Conservation (phyloP, 306 rosid genomes). For the Oxytropis ochrocephala region DNA sequence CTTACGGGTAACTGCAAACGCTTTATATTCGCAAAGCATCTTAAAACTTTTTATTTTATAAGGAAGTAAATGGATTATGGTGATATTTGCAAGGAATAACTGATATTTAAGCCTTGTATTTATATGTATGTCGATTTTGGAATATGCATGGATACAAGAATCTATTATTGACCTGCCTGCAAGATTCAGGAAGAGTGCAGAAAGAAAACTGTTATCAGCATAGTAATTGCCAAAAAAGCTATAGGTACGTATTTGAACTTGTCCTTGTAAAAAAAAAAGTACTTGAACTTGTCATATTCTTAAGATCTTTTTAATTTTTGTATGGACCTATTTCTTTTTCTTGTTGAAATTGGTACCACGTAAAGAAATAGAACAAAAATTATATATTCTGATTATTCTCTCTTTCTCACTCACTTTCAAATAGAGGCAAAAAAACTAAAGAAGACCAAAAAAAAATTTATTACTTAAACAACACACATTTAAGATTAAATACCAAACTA, state of each 20-base stretch:
- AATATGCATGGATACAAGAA: conserved; percentile 25
- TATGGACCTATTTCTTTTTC: background rate
- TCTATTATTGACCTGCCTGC: conserved; percentile 9
- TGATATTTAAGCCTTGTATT: no score
- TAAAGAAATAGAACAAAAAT: background rate
- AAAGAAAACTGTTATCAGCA: conserved; percentile 14
- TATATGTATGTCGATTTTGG: background rate
- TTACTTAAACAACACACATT: no score
- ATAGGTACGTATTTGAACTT: conserved; percentile 15
- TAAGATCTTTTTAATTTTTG: no score
- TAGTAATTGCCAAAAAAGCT: conserved; percentile 13
- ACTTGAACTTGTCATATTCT: background rate
- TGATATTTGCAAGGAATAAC: no score
- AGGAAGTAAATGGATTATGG: no score
- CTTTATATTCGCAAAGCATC: no score
- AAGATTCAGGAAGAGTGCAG: conserved; percentile 18
- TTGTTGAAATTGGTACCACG: background rate
- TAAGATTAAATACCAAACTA: no score
- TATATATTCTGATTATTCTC: conserved; percentile 28
- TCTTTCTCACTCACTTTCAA: conserved; percentile 20
- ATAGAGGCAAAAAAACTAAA: no score
- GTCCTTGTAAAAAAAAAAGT: no score
- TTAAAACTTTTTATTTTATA: no score
- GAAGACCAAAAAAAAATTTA: no score
- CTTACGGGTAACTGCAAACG: no score